Evolutionary conservation across 495 filamentous ascomycete species (phyloP).

Genomic region (Opeltia flavorubescens): DNA sequence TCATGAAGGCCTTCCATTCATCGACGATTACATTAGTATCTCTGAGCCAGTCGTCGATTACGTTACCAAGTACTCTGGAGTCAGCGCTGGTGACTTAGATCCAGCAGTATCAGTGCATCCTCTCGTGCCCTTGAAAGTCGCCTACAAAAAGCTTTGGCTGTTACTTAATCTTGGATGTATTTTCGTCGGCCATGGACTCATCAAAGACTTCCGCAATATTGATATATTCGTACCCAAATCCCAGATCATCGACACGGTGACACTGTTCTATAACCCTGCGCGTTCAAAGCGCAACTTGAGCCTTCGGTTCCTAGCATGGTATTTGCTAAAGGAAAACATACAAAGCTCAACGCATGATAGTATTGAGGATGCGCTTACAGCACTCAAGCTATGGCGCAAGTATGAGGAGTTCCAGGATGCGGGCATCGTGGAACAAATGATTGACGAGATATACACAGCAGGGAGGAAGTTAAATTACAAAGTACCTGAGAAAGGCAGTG

Average conservation of each 20-base stretch:
- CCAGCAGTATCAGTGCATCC: conserved; percentile 56
- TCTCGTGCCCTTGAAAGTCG: conserved; percentile 73
- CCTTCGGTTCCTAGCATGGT: conserved; percentile 77
- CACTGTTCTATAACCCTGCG: conserved; percentile 59
- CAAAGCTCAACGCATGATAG: conserved; percentile 82
- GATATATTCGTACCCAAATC: conserved; percentile 89
- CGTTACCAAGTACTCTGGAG: conserved; percentile 82
- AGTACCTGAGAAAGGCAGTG: conserved; percentile 33
- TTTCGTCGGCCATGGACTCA: conserved; percentile 86
- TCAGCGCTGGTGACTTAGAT: conserved; percentile 73
- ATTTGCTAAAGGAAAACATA: conserved; percentile 78
- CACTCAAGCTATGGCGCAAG: conserved; percentile 78
- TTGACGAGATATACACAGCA: conserved; percentile 68
- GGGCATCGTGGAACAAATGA: conserved; percentile 62
- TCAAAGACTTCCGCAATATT: conserved; percentile 90
- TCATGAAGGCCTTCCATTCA: conserved; percentile 69
- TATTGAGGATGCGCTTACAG: conserved; percentile 85
- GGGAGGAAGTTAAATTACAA: conserved; percentile 60
- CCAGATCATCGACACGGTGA: conserved; percentile 86
- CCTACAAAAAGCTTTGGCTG: conserved; percentile 97
- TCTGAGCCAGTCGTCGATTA: conserved; percentile 91
- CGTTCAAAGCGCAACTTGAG: conserved; percentile 59
- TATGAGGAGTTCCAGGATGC: conserved; percentile 79
- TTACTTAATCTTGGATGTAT: conserved; percentile 85
- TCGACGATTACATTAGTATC: conserved; percentile 92